Evolutionary conservation across 2,329 filamentous ascomycete species (phyloP).

Genomic region (Xylariaceae sp.): DNA sequence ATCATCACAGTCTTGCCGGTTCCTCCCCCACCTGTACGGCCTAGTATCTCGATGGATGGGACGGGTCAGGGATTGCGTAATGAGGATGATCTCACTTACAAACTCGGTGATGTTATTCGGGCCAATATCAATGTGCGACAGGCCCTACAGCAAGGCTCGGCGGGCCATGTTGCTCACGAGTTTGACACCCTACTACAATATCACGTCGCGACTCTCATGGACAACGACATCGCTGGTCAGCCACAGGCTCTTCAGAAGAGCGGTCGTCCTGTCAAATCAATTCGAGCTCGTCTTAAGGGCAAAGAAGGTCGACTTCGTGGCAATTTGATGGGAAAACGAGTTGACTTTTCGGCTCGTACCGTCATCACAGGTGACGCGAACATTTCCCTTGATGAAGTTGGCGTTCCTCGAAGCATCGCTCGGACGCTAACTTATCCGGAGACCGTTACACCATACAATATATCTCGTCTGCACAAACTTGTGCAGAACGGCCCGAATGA

Average conservation of each 20-base stretch:
- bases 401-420: slow-evolving; percentile 90
- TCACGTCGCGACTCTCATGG: slow-evolving; percentile 98
- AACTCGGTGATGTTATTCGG: slow-evolving; percentile 95
- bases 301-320: slow-evolving; percentile 97
- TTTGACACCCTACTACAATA: slow-evolving; percentile 93
- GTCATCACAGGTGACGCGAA: slow-evolving; percentile 99
- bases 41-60: slow-evolving; percentile 95
- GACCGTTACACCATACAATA: slow-evolving; percentile 96
- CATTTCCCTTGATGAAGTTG: slow-evolving; percentile 91
- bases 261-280: slow-evolving; percentile 91
- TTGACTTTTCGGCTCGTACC: slow-evolving; percentile 98
- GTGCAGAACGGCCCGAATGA: slow-evolving; percentile 92
- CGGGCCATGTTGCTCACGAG: slow-evolving; percentile 83
- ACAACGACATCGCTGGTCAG: slow-evolving; percentile 96
- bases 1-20: slow-evolving; percentile 91
- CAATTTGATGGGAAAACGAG: slow-evolving; percentile 99
- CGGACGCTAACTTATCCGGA: slow-evolving; percentile 92
- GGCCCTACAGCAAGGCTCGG: slow-evolving; percentile 84
- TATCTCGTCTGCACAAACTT: slow-evolving; percentile 79
- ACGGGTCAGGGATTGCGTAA: slow-evolving; percentile 87
- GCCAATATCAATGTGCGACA: slow-evolving; percentile 93
- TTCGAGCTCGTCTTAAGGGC: slow-evolving; percentile 94
- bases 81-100: slow-evolving; percentile 99
- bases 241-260: slow-evolving; percentile 96
- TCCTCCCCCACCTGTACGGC: slow-evolving; percentile 88